Percentiles rank a stretch among this genome's conserved stretches.
These are phyloP conservation scores for Alternaria ventricosa DNA, from an alignment of 2,329 filamentous ascomycete species.

Conservation along the genomic window DNA sequence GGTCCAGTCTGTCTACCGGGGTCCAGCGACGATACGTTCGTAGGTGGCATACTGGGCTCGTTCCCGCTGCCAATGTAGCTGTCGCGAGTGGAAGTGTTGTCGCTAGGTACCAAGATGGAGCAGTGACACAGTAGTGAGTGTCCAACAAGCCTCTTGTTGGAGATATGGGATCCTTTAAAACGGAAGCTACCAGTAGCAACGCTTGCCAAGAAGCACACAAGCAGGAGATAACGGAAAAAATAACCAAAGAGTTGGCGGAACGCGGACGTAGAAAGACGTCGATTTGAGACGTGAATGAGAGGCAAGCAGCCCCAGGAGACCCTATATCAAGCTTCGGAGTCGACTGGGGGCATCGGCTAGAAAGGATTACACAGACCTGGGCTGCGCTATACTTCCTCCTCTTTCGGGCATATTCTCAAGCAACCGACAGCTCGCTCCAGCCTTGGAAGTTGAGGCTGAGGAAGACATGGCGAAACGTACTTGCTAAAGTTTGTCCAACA, in stretches of 20 bases:
- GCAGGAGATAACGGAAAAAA: background rate
- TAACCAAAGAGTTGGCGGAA: background rate
- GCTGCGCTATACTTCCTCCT: background rate
- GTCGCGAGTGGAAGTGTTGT: background rate
- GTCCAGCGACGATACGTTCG: background rate
- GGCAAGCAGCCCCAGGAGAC: background rate
- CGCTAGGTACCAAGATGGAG: background rate
- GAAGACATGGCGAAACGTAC: background rate
- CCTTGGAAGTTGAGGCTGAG: background rate
- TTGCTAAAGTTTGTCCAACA: background rate
- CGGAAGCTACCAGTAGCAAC: background rate
- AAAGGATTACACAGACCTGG: background rate
- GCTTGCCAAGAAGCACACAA: background rate
- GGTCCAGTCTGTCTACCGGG: background rate
- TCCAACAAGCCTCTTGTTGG: background rate
- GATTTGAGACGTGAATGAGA: background rate
- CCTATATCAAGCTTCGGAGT: background rate
- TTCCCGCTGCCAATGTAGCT: background rate
- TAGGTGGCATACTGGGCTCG: background rate
- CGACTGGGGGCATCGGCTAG: background rate
- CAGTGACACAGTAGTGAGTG: background rate
- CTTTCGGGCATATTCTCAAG: background rate
- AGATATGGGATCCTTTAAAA: background rate
- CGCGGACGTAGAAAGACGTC: background rate
- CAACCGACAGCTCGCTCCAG: background rate